phyloP scores from a whole-genome alignment of 2,329 filamentous ascomycete species.

The Penicillium brevicompactum region DNA sequence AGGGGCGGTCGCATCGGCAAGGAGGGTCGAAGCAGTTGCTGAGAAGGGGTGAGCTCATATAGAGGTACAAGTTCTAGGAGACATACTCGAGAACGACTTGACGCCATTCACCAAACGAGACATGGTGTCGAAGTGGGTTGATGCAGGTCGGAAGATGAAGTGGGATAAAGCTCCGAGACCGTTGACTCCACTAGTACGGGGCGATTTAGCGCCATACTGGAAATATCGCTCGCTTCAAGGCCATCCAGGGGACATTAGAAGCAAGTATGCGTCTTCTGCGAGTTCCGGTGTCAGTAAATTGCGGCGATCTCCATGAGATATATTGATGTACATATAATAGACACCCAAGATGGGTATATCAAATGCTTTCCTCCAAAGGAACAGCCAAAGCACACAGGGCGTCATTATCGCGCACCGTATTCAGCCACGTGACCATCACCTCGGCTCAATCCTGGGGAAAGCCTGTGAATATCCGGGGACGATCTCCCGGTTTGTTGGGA shows the following conservation, averaged over 20 bases:
- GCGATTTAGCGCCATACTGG: background rate
- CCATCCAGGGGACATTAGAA: background rate
- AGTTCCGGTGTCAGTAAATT: too few relatives aligned
- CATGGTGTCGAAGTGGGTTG: constrained; percentile 25
- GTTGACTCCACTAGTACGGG: background rate
- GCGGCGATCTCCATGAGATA: too few relatives aligned
- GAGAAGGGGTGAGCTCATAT: constrained; percentile 16
- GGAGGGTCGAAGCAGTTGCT: constrained; percentile 27
- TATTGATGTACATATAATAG: too few relatives aligned
- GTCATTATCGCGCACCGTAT: background rate
- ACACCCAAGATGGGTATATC: too few relatives aligned
- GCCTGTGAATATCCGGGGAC: constrained; percentile 20
- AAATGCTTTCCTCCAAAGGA: too few relatives aligned
- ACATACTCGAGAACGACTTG: constrained; percentile 33
- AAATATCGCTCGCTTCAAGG: background rate
- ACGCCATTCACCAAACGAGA: constrained; percentile 30
- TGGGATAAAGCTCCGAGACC: constrained; percentile 6
- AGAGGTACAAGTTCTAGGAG: background rate
- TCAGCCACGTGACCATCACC: constrained; percentile 23
- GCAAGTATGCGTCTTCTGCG: too few relatives aligned
- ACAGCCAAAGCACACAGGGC: background rate
- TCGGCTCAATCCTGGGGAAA: constrained; percentile 32
- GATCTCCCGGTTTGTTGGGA: constrained; percentile 29
- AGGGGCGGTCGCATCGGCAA: constrained; percentile 24
- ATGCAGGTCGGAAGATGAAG: background rate